Evolutionary conservation across 495 filamentous ascomycete species (phyloP).

Genomic region (Hypoxylon intermedium): DNA sequence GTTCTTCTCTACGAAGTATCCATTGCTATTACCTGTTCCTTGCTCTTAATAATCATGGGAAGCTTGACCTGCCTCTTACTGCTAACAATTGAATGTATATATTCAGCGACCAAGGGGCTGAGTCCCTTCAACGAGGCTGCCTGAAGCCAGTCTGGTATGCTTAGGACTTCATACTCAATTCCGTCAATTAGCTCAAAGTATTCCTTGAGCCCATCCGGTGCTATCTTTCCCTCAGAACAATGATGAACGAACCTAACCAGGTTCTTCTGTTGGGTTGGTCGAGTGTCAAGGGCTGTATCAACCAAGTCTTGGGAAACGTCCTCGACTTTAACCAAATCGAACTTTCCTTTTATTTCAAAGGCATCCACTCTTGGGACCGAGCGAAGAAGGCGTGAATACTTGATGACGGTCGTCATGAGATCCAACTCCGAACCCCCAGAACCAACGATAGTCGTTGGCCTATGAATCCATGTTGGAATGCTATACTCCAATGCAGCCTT

Average conservation of each 20-base stretch:
- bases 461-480: background rate
- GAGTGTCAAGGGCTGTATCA: background rate
- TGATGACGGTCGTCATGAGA: constrained; percentile 1
- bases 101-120: too few species aligned
- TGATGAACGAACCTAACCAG: background rate
- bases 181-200: background rate
- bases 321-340: background rate
- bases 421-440: constrained; percentile 18
- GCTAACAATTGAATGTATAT: too few species aligned
- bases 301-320: background rate
- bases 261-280: background rate
- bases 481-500: background rate
- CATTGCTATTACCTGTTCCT: too few species aligned
- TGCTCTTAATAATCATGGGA: too few species aligned
- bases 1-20: too few species aligned
- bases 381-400: background rate
- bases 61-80: too few species aligned
- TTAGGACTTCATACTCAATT: too few species aligned
- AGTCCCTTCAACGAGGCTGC: too few species aligned
- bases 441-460: constrained; percentile 27
- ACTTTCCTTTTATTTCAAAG: too few species aligned
- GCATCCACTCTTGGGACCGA: background rate
- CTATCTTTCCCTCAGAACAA: background rate
- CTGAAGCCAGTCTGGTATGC: too few species aligned
- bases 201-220: background rate